Evolutionary conservation across 2,329 filamentous ascomycete genomes (phyloP), one percentile per base, ranked within the genome.

Genomic region (Phyllosticta capitalensis): DNA sequence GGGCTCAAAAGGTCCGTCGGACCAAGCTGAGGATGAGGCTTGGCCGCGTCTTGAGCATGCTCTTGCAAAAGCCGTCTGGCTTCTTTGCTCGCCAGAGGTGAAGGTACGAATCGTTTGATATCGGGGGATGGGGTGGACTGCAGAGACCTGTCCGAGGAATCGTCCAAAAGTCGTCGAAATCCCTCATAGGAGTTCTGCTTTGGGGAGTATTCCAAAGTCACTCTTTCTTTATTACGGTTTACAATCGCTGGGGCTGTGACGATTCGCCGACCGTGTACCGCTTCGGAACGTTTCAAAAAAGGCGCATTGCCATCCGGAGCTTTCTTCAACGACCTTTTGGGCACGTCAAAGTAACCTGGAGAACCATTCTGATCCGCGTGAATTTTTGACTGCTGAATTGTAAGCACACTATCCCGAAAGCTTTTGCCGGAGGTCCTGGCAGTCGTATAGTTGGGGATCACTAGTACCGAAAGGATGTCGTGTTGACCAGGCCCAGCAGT

Each of bases 391-490:
- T 55, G 58, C 22, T n/a, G 24, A 30, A 52, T 48, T 54, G 52
- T 59, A 59, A 59, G 52, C 57, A 48, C 30, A 51, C 50, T 17
- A 24, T 52, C 19, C 33, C 30, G 26, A 26, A 51, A 54, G 56
- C 33, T 5, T 54, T 54, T 26, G 56, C 49, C 20, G 48, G 51
- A 55, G 53, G 48, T 38, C 21, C 54, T 33, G 33, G 14, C 33
- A 12, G 33, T 38, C 10, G 33, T 22, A 50, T 22, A 19, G 7
- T 24, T 30, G 33, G 58, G 48, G 33, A 56, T 33, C 53, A 60
- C 53, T 28, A 60, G 38, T 53, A 56, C 55, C 53, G 61, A 55
- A 54, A 62, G 51, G 24, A 26, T 60, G 21, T 59, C 48, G 38
- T 33, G 52, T 24, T 28, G 14, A 9, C 21, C 26, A 33, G 61